These are phyloP conservation scores for Capsicum chinense DNA, from an alignment of 257 asterid genomes.

Conservation along the genomic window DNA sequence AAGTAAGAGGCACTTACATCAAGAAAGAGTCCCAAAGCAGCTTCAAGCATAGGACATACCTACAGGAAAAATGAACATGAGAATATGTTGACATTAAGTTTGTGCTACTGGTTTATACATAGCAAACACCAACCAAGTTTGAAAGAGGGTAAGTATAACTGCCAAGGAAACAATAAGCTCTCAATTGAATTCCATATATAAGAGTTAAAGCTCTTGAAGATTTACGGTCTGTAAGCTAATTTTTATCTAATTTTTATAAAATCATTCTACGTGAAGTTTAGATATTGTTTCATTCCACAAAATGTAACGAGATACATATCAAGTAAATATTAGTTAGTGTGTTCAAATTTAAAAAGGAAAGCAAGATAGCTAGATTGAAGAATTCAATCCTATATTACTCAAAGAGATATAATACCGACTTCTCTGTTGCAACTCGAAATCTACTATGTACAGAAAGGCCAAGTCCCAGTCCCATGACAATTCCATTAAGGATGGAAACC, in stretches of 20 bases:
- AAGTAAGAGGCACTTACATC: constrained; percentile 94
- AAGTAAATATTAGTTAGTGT: background rate
- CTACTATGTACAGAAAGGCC: constrained; percentile 88
- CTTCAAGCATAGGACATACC: constrained; percentile 99
- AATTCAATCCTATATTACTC: background rate
- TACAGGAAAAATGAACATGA: constrained; percentile 44
- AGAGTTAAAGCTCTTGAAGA: background rate
- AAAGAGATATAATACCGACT: constrained; percentile 57
- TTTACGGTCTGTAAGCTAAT: background rate
- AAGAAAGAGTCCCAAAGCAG: constrained; percentile 93
- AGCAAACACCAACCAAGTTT: background rate
- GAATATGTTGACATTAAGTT: constrained; percentile 15
- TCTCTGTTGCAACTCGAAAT: constrained; percentile 91
- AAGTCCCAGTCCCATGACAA: constrained; percentile 98
- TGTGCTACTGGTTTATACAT: constrained; percentile 4
- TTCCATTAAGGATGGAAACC: constrained; percentile 93
- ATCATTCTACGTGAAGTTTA: background rate
- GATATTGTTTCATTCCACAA: background rate
- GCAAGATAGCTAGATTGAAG: background rate
- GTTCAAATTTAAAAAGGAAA: background rate
- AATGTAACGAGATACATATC: constrained; percentile 13
- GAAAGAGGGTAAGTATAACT: background rate
- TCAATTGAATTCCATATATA: background rate
- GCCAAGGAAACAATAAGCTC: background rate
- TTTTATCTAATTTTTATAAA: background rate